A percentile compares a stretch with the other conserved stretches of the same genome.
Conservation (phyloP, 768 basidiomycete species). For the Russula sp. region DNA sequence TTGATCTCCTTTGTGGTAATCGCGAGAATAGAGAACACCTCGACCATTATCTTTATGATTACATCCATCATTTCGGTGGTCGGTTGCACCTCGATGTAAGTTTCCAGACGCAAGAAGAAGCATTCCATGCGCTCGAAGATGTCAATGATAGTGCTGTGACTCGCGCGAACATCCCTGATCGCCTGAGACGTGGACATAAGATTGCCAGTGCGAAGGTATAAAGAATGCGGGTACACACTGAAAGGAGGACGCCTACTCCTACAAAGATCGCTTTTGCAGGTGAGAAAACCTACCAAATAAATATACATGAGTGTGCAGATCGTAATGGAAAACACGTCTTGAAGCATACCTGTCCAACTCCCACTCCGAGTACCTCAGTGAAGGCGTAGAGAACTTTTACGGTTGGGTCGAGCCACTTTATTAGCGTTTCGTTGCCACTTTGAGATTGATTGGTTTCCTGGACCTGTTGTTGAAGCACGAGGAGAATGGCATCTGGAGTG, state of each 20-base stretch:
- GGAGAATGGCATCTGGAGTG: neutral
- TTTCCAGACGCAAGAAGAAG: no score
- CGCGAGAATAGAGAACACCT: conserved; percentile 1
- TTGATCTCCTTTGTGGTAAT: conserved; percentile 1
- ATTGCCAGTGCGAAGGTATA: no score
- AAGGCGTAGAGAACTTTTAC: neutral
- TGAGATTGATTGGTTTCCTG: neutral
- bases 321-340: no score
- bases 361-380: neutral
- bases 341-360: neutral
- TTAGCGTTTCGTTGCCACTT: no score
- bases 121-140: neutral
- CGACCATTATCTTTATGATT: neutral
- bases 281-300: neutral
- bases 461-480: neutral
- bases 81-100: neutral
- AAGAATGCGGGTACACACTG: neutral
- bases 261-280: neutral
- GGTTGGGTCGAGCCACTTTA: neutral
- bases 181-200: neutral
- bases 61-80: neutral
- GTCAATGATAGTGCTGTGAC: neutral
- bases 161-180: neutral
- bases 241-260: conserved; percentile 1
- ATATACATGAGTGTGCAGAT: neutral